phyloP scores from a whole-genome alignment of 2,329 filamentous ascomycete genomes.

The Herpotrichia juniperi region DNA sequence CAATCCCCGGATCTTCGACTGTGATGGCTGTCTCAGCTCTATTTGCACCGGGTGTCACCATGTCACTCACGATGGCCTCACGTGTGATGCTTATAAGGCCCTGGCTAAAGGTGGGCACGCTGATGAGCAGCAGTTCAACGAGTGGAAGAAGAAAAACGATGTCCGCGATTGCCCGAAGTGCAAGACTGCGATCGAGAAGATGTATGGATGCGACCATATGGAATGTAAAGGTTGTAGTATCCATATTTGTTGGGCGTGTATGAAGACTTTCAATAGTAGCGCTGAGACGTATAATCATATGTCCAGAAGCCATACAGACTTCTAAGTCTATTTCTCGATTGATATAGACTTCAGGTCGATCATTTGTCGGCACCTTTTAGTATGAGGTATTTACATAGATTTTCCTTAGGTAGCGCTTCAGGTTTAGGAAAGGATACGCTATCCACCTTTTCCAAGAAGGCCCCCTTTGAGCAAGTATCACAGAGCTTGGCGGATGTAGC shows the following conservation, averaged over 20 bases:
- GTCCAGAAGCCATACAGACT: conserved; percentile 7
- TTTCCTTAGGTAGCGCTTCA: too few species aligned
- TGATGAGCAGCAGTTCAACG: conserved; percentile 9
- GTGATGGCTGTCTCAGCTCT: conserved; percentile 18
- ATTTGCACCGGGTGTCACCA: conserved; percentile 16
- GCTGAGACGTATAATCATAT: conserved; percentile 15
- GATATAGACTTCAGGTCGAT: too few species aligned
- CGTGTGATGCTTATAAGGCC: conserved; percentile 10
- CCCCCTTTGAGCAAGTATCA: too few species aligned
- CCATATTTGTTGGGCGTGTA: conserved; percentile 26
- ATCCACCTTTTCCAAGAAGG: too few species aligned
- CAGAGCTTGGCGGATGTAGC: too few species aligned
- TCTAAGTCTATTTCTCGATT: too few species aligned
- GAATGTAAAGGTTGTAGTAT: conserved; percentile 8
- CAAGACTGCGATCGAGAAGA: conserved; percentile 13
- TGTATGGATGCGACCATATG: conserved; percentile 18
- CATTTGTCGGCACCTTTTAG: too few species aligned
- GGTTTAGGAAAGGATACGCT: too few species aligned
- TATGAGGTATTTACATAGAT: too few species aligned
- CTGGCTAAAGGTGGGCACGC: conserved; percentile 2
- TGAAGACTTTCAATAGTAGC: conserved; percentile 14
- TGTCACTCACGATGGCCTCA: conserved; percentile 11
- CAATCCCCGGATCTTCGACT: conserved; percentile 17
- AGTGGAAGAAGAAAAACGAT: conserved; percentile 20
- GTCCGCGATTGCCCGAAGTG: conserved; percentile 18